These are phyloP conservation scores for Cladosporium austrohemisphaericum DNA, from an alignment of 2,329 filamentous ascomycete species.

Conservation along the genomic window DNA sequence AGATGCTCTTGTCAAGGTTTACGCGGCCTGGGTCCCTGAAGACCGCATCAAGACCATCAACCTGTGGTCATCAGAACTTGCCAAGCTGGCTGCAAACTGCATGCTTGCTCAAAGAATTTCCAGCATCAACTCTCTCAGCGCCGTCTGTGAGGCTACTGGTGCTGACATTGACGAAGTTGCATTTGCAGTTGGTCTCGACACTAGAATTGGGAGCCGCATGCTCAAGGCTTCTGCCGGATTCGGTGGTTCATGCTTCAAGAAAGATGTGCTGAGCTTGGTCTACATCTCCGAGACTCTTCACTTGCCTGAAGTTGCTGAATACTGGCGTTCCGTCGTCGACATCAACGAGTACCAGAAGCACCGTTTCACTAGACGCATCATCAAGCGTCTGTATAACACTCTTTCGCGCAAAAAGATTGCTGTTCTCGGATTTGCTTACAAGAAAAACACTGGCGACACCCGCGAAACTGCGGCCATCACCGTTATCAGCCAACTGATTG, in stretches of 20 bases:
- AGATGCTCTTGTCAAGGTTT: conserved; percentile 60
- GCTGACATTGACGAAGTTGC: conserved; percentile 72
- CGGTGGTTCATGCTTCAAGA: conserved; percentile 75
- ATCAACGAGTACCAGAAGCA: conserved; percentile 72
- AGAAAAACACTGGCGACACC: conserved; percentile 72
- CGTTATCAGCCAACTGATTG: conserved; percentile 62
- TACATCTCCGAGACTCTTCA: conserved; percentile 70
- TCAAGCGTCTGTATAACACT: conserved; percentile 64
- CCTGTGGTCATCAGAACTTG: conserved; percentile 71
- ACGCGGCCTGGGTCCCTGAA: conserved; percentile 65
- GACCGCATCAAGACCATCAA: conserved; percentile 67
- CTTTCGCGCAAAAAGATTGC: conserved; percentile 65
- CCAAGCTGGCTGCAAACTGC: conserved; percentile 74
- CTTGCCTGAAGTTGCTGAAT: conserved; percentile 66
- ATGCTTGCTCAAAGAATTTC: conserved; percentile 76
- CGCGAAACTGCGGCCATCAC: conserved; percentile 66
- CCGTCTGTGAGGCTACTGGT: conserved; percentile 70
- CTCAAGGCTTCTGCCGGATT: conserved; percentile 72
- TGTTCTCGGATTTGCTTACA: conserved; percentile 71
- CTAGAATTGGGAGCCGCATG: conserved; percentile 67
- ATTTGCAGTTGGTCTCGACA: conserved; percentile 50
- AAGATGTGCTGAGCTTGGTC: conserved; percentile 69
- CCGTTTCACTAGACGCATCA: conserved; percentile 63
- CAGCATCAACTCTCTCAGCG: conserved; percentile 74
- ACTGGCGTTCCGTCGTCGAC: conserved; percentile 68